Conservation (phyloP, 768 basidiomycete species). For the Pleurotus djamor region DNA sequence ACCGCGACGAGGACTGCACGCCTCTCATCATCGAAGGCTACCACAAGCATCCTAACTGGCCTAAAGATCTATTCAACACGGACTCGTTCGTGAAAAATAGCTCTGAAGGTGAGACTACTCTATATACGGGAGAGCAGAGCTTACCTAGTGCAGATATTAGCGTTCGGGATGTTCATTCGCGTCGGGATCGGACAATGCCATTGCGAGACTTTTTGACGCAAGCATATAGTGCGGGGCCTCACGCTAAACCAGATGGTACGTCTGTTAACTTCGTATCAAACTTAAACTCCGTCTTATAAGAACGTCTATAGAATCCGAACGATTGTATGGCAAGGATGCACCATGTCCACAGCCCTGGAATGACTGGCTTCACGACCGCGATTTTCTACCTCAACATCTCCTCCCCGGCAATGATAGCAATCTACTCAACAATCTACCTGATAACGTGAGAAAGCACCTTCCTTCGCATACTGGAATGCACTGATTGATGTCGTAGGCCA, state of each 20-base stretch:
- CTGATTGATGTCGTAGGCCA: constrained; percentile 33
- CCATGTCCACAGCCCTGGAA: constrained; percentile 67
- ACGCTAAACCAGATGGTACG: constrained; percentile 38
- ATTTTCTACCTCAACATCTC: constrained; percentile 50
- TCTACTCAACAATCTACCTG: constrained; percentile 53
- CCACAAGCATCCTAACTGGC: constrained; percentile 57
- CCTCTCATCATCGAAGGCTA: constrained; percentile 68
- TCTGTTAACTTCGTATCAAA: neutral
- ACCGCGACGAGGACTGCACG: constrained; percentile 35
- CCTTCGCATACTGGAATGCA: neutral
- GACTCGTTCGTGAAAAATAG: constrained; percentile 48
- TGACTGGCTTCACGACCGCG: constrained; percentile 48
- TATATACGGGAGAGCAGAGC: neutral
- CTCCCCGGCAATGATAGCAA: constrained; percentile 56
- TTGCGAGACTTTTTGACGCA: constrained; percentile 51
- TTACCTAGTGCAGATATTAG: constrained; percentile 38
- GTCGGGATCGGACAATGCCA: constrained; percentile 50
- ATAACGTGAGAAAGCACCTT: constrained; percentile 35
- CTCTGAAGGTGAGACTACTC: constrained; percentile 16
- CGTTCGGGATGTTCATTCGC: constrained; percentile 62
- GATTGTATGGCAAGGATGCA: constrained; percentile 78
- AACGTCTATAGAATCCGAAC: constrained; percentile 43
- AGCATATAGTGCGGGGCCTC: constrained; percentile 31
- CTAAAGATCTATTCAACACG: constrained; percentile 45
- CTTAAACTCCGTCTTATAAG: neutral